Percentiles rank a stretch among this genome's conserved stretches.
These are phyloP conservation scores for Volvox reticuliferus DNA, from an alignment of 139 green algal species.

Conservation along the genomic window DNA sequence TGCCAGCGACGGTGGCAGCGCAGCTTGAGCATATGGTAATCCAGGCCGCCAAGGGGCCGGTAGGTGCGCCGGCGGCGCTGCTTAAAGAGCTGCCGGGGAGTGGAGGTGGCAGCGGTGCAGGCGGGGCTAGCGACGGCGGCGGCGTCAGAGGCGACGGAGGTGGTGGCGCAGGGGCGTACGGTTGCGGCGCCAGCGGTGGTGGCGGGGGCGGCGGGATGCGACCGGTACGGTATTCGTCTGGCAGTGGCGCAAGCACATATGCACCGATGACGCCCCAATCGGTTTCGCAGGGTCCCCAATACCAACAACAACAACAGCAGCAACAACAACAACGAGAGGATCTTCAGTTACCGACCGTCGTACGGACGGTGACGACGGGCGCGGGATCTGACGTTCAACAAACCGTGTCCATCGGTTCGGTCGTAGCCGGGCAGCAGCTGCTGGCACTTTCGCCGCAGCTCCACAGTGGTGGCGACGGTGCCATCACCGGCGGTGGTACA, in stretches of 20 bases:
- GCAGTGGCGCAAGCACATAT: not conserved
- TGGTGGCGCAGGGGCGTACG: not conserved
- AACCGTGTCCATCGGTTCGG: not conserved
- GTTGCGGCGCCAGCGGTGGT: not conserved
- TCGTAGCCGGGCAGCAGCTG: not conserved
- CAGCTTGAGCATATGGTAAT: slow-evolving; percentile 45
- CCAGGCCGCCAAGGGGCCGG: not conserved
- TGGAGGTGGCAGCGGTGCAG: not conserved
- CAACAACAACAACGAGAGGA: not conserved
- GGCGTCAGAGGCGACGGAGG: not conserved
- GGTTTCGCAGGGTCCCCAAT: not conserved
- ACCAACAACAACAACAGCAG: not conserved
- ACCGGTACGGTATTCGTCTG: not conserved
- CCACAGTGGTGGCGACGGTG: not conserved
- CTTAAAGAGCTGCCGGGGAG: not conserved
- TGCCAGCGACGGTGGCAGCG: slow-evolving; percentile 12
- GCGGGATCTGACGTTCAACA: not conserved
- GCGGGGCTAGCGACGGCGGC: not conserved
- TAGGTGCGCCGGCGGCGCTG: not conserved
- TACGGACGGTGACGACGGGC: not conserved
- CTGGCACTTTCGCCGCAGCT: not conserved
- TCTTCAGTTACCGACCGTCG: not conserved
- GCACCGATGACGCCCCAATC: not conserved
- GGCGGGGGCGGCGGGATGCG: not conserved
- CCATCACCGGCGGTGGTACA: not conserved